These are phyloP conservation scores for Globisporangium nodosum DNA, from an alignment of 352 stramenopile genomes.

Conservation along the genomic window DNA sequence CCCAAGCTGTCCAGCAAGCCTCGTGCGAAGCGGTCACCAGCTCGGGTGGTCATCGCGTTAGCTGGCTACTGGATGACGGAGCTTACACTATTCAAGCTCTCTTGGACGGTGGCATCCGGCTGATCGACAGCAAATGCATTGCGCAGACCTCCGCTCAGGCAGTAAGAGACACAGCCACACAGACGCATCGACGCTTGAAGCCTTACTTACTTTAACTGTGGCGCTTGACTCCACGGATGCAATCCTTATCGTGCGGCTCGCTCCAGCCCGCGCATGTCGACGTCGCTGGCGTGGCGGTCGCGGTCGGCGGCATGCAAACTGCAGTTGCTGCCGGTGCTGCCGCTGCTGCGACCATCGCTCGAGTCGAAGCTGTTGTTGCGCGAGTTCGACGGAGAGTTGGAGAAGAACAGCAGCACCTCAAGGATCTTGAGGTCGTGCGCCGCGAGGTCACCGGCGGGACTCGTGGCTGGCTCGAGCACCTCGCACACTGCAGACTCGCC, in stretches of 20 bases:
- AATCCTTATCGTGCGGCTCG: background rate
- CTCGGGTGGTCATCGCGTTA: too few species aligned
- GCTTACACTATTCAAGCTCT: too few species aligned
- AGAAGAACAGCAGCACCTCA: slow-evolving; percentile 7
- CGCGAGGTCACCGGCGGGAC: slow-evolving; percentile 1
- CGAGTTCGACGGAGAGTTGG: background rate
- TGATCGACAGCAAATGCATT: too few species aligned
- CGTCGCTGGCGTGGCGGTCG: background rate
- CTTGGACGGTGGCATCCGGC: too few species aligned
- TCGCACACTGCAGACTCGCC: background rate
- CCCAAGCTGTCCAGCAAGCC: too few species aligned
- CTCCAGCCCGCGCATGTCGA: background rate
- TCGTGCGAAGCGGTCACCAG: too few species aligned
- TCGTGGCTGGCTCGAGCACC: slow-evolving; percentile 7
- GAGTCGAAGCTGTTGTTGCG: slow-evolving; percentile 2
- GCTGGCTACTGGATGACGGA: too few species aligned
- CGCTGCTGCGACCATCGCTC: background rate
- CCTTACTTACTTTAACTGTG: too few species aligned
- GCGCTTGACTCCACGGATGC: too few species aligned
- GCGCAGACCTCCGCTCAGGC: too few species aligned
- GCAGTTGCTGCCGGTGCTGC: background rate
- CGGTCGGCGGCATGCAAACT: background rate
- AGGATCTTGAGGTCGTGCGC: slow-evolving; percentile 3
- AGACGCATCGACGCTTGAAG: too few species aligned
- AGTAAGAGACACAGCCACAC: too few species aligned